Conservation (phyloP, 495 filamentous ascomycete genomes). For the Talaromyces adpressus region DNA sequence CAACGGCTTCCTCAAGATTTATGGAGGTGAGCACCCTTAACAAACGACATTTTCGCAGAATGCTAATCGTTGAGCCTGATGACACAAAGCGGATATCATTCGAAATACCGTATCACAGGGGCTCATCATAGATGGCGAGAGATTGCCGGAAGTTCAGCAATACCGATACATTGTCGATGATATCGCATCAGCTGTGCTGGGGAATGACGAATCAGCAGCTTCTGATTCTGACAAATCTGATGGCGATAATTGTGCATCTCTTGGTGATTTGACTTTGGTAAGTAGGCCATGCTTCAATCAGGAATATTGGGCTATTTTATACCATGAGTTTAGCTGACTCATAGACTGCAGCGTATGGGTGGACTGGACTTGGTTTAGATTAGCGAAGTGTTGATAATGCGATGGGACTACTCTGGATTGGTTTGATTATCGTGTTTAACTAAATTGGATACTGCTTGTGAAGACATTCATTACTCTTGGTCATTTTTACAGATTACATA, state of each 20-base stretch:
- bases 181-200: background rate
- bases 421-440: too few relatives aligned
- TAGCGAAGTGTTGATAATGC: too few relatives aligned
- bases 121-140: background rate
- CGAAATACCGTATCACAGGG: background rate
- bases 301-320: too few relatives aligned
- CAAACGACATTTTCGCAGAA: background rate
- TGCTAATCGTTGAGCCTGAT: background rate
- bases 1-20: background rate
- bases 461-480: too few relatives aligned
- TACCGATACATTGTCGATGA: background rate
- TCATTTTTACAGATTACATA: too few relatives aligned
- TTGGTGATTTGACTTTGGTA: background rate
- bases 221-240: background rate
- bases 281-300: too few relatives aligned
- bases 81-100: background rate
- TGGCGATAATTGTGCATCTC: background rate
- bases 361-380: too few relatives aligned
- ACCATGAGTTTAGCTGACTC: too few relatives aligned
- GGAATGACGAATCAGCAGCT: background rate
- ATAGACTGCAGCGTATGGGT: too few relatives aligned
- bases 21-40: background rate
- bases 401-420: too few relatives aligned
- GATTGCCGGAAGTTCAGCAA: background rate
- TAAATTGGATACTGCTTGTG: too few relatives aligned